Evolutionary conservation across 768 basidiomycete species (phyloP).

Genomic region (Pleurotus salmoneostramineus): DNA sequence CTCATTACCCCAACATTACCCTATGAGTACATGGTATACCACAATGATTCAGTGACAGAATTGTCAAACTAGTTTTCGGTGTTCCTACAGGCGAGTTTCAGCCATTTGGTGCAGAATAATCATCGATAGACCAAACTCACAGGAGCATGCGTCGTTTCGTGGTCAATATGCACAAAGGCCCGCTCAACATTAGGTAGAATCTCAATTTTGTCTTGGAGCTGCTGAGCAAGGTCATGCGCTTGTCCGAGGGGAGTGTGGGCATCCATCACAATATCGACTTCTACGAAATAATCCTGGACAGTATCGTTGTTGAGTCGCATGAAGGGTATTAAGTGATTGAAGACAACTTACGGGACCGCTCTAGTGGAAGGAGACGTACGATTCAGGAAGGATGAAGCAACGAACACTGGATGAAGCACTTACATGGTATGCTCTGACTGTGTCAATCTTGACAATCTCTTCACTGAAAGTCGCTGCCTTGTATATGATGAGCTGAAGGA

Average conservation of each 20-base stretch:
- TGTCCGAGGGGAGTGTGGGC: conserved; percentile 84
- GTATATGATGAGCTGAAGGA: conserved; percentile 86
- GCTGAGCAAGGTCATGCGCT: conserved; percentile 83
- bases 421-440: conserved; percentile 88
- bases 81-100: conserved; percentile 31
- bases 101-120: background rate
- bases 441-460: conserved; percentile 84
- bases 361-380: conserved; percentile 24
- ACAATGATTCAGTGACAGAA: background rate
- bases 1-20: background rate
- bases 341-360: conserved; percentile 61
- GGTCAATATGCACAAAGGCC: conserved; percentile 92
- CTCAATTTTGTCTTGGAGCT: conserved; percentile 87
- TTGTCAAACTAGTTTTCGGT: conserved; percentile 35
- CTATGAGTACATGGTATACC: background rate
- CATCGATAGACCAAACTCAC: conserved; percentile 19
- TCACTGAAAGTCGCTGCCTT: conserved; percentile 87
- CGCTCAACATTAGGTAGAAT: conserved; percentile 84
- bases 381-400: conserved; percentile 6
- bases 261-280: conserved; percentile 91
- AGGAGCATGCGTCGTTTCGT: conserved; percentile 76
- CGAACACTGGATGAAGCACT: conserved; percentile 18
- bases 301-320: background rate
- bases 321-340: background rate
- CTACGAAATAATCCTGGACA: conserved; percentile 79